Percentiles rank a stretch among this genome's conserved stretches.
Evolutionary conservation across 2,329 filamentous ascomycete species (phyloP).

Genomic region (Amesomyces nigricolor): DNA sequence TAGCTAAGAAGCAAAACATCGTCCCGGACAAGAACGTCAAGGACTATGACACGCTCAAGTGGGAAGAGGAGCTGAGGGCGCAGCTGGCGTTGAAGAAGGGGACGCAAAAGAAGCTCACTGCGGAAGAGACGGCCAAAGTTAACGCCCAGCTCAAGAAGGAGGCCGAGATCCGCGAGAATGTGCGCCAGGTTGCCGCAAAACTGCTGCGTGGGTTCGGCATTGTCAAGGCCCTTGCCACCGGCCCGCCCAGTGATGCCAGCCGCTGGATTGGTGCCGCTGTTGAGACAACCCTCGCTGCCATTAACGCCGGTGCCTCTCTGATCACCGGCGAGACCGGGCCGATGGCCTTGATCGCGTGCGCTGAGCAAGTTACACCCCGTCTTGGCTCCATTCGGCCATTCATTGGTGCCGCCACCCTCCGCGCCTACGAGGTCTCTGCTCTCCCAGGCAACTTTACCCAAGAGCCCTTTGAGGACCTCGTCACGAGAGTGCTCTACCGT

Average conservation of each 20-base stretch:
- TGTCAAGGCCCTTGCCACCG: slow-evolving; percentile 72
- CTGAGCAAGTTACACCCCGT: slow-evolving; percentile 66
- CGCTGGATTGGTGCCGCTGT: slow-evolving; percentile 85
- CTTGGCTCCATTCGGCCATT: slow-evolving; percentile 74
- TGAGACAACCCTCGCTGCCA: slow-evolving; percentile 63
- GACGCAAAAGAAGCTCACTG: slow-evolving; percentile 79
- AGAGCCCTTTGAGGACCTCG: slow-evolving; percentile 76
- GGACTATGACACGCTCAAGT: slow-evolving; percentile 93
- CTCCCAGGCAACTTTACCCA: slow-evolving; percentile 66
- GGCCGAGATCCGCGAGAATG: slow-evolving; percentile 65
- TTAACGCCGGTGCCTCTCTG: slow-evolving; percentile 74
- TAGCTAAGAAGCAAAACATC: slow-evolving; percentile 70
- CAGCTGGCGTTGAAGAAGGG: slow-evolving; percentile 93
- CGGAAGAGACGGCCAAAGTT: slow-evolving; percentile 85
- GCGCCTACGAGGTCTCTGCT: slow-evolving; percentile 68
- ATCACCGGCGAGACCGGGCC: slow-evolving; percentile 77
- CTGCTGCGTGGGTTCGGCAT: slow-evolving; percentile 81
- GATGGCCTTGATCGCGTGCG: slow-evolving; percentile 71
- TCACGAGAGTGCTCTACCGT: slow-evolving; percentile 85
- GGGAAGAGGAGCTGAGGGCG: slow-evolving; percentile 86
- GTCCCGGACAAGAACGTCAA: slow-evolving; percentile 83
- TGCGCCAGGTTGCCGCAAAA: slow-evolving; percentile 62
- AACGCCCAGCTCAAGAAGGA: slow-evolving; percentile 89
- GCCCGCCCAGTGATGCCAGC: slow-evolving; percentile 82
- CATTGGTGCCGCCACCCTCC: slow-evolving; percentile 79